phyloP scores from a whole-genome alignment of 352 stramenopile genomes.

The Globisporangium radiosum region DNA sequence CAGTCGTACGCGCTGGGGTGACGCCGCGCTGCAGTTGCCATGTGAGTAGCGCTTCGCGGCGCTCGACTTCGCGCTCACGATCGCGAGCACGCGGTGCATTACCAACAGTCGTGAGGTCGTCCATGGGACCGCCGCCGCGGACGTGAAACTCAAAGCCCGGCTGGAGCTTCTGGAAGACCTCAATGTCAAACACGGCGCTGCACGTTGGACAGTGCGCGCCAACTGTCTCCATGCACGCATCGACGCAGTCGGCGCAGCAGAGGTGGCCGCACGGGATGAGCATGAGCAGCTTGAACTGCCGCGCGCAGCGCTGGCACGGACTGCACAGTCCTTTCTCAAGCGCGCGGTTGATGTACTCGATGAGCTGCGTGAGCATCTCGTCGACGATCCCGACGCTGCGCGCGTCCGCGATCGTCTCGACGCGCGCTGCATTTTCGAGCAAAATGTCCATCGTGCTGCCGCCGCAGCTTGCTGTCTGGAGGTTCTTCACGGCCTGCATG shows the following conservation, averaged over 20 bases:
- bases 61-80: neutral
- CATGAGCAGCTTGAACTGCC: slow-evolving; percentile 85
- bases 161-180: slow-evolving; percentile 87
- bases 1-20: neutral
- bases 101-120: slow-evolving; percentile 10
- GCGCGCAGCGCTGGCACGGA: slow-evolving; percentile 77
- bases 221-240: slow-evolving; percentile 50
- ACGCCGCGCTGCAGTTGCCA: slow-evolving; percentile 3
- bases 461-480: slow-evolving; percentile 53
- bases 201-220: slow-evolving; percentile 54
- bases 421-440: slow-evolving; percentile 28
- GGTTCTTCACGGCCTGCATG: slow-evolving; percentile 46
- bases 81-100: neutral
- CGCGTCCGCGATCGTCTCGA: slow-evolving; percentile 63
- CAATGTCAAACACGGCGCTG: slow-evolving; percentile 59
- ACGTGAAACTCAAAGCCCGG: slow-evolving; percentile 69
- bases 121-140: slow-evolving; percentile 3
- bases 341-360: slow-evolving; percentile 54
- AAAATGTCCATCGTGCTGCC: slow-evolving; percentile 38
- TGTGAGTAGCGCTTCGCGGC: neutral
- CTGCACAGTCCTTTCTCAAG: slow-evolving; percentile 33
- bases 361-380: slow-evolving; percentile 30
- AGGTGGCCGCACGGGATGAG: slow-evolving; percentile 90
- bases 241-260: slow-evolving; percentile 90
- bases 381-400: slow-evolving; percentile 28